Base-by-base conservation (phyloP, 129 eudicot genomes). In the Calendula officinalis region DNA sequence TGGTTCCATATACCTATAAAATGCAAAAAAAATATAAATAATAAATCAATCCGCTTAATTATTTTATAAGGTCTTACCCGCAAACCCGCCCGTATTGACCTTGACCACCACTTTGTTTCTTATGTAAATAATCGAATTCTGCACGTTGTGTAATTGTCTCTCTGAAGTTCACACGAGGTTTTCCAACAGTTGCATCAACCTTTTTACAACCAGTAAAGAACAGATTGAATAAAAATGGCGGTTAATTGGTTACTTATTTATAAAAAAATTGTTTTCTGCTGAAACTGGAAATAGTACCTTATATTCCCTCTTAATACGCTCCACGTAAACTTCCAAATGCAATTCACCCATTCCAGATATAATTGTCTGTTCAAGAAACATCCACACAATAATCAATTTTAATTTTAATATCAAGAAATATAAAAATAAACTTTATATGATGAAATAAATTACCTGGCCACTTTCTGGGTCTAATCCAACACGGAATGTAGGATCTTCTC, bases 291-390 rank as follows among this genome's bases (percentile, higher is more conserved):
- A 12, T 8, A 11, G 53, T 39, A 92, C 99, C 96, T 82, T 88
- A 65, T 94, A 94, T 56, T 94, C 99, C 75, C 99, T 79, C 69
- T 75, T 66, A 44, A 94, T 83, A 67, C 99, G 97, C 78, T 94
- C 97, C 62, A 94, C 97, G 37, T 94, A 94, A 61, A 94, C 81
- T 55, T 84, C 87, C 83, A 94, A 69, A 82, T 94, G 99, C 60
- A 94, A 73, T 76, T 94, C 99, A 51, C 99, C 99, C 99, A 94
- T 94, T 70, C 99, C 99, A 36, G 99, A 94, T 47, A 94, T 94
- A 52, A 94, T 94, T 57, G 99, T 94, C 99, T 94, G 78, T 69
- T 71, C 77, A 77, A 48, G 11, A 74, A 75, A 40, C 56, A 15
- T 75, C 62, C 46, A 41, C 13, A 64, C 38, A 55, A 38, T 17